These are phyloP conservation scores for Tricladium varicosporioides DNA, from an alignment of 2,329 filamentous ascomycete genomes.

Conservation along the genomic window DNA sequence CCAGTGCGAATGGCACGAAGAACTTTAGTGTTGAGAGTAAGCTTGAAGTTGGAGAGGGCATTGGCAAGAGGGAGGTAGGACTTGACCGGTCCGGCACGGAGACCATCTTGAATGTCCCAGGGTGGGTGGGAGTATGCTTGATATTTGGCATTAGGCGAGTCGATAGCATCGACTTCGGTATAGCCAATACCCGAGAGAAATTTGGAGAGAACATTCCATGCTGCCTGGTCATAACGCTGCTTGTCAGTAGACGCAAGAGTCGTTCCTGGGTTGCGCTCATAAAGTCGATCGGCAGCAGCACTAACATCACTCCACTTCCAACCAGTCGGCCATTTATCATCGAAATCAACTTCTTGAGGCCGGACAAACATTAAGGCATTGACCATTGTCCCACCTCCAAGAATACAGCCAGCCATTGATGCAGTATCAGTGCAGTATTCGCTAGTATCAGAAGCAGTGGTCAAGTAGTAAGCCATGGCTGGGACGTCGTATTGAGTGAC, in stretches of 20 bases:
- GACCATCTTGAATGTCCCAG: conserved; percentile 63
- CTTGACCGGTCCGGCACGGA: conserved; percentile 65
- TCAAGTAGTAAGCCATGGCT: conserved; percentile 62
- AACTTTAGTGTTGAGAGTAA: conserved; percentile 64
- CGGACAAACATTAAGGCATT: conserved; percentile 67
- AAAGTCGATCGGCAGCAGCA: conserved; percentile 57
- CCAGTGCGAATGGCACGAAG: conserved; percentile 62
- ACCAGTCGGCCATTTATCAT: conserved; percentile 63
- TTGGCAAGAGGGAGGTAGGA: conserved; percentile 66
- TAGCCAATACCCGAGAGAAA: conserved; percentile 49
- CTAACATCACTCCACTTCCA: conserved; percentile 66
- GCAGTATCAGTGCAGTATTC: conserved; percentile 44
- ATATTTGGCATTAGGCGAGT: conserved; percentile 61
- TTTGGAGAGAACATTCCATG: conserved; percentile 58
- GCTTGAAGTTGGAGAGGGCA: conserved; percentile 59
- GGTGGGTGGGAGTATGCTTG: conserved; percentile 59
- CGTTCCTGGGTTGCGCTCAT: conserved; percentile 67
- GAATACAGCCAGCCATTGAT: conserved; percentile 67
- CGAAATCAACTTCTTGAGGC: conserved; percentile 63
- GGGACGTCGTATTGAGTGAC: conserved; percentile 69
- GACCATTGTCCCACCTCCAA: conserved; percentile 54
- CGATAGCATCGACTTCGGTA: conserved; percentile 41
- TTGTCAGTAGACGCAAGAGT: conserved; percentile 62
- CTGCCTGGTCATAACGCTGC: conserved; percentile 61
- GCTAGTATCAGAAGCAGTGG: conserved; percentile 56